These are phyloP conservation scores for Curvularia sp. DNA, from an alignment of 2,329 filamentous ascomycete species.

Conservation along the genomic window DNA sequence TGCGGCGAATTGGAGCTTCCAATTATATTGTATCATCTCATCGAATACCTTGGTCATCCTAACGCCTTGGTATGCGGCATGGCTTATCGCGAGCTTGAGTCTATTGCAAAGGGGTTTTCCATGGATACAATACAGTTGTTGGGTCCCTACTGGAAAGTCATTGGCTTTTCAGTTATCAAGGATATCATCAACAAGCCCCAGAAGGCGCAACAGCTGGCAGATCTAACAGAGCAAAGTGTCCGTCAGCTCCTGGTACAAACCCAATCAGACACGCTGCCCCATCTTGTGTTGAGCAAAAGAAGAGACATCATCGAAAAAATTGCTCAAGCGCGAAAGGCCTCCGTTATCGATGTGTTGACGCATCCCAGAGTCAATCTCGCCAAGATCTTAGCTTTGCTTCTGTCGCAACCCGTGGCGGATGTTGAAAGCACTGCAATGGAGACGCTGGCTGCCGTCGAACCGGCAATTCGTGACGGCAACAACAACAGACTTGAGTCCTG, in stretches of 20 bases:
- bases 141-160: conserved; percentile 84
- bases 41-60: conserved; percentile 85
- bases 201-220: conserved; percentile 78
- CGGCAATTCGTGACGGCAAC: conserved; percentile 68
- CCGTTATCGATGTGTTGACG: conserved; percentile 67
- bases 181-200: conserved; percentile 83
- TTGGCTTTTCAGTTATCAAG: conserved; percentile 83
- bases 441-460: conserved; percentile 71
- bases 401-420: conserved; percentile 68
- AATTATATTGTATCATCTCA: conserved; percentile 79
- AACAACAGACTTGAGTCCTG: conserved; percentile 69
- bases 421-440: conserved; percentile 72
- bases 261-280: conserved; percentile 83
- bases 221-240: conserved; percentile 78
- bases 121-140: conserved; percentile 73
- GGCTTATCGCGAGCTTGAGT: conserved; percentile 82
- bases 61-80: conserved; percentile 81
- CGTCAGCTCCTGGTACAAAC: conserved; percentile 76
- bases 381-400: conserved; percentile 64
- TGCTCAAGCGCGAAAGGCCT: conserved; percentile 68
- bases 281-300: conserved; percentile 80
- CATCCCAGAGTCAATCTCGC: conserved; percentile 64
- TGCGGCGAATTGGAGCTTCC: conserved; percentile 84
- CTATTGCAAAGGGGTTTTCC: conserved; percentile 70
- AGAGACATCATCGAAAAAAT: conserved; percentile 81